Base-by-base conservation (phyloP, 2,329 filamentous ascomycete genomes). In the Rhexocercosporidium sp. region DNA sequence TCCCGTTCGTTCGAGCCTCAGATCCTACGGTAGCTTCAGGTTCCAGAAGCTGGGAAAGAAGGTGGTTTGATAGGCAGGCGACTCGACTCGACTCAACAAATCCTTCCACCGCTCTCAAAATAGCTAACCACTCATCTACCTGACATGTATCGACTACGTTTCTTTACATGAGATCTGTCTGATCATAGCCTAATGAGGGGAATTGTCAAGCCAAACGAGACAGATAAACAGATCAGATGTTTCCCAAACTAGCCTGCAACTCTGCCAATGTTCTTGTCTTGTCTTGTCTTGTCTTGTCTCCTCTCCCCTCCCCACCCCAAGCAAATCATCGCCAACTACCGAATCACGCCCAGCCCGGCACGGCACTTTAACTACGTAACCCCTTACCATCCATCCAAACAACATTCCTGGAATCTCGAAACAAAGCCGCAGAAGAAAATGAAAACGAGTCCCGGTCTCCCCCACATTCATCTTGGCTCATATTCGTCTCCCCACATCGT, bases 181-280 rank as follows among this genome's bases (percentile, higher is more conserved):
- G 7, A 18, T 14, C 9, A 34, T 31, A 22, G 31, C 29, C 31
- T 37, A 22, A 12, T 56, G 18, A 9, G 12, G 11, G n/a, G 16
- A 5, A 14, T 3, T 14, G n/a, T 14, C 31, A 37, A 31, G 39
- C n/a, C 20, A 34, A 22, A 20, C 20, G 11, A 34, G 31, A 57
- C 4, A n/a, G 12, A n/a, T 3, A 3, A 25, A 47, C 7, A 41
- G 11, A 57, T 41, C 34, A 41, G 54, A 57, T 57, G 54, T 16
- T 16, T 20, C 41, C 25, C 22, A 46, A 47, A 62, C 31, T 2
- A 27, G 25, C 14, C n/a, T 62, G 59, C 59, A 47, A 47, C 59
- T 62, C 59, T 37, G 46, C 54, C 31, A 51, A 51, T 62, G 29
- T 37, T 49, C 59, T 62, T 37, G 44, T 31, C 44, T 34, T 37